Base-by-base conservation (phyloP, 306 rosid genomes). In the Quercus wislizeni region DNA sequence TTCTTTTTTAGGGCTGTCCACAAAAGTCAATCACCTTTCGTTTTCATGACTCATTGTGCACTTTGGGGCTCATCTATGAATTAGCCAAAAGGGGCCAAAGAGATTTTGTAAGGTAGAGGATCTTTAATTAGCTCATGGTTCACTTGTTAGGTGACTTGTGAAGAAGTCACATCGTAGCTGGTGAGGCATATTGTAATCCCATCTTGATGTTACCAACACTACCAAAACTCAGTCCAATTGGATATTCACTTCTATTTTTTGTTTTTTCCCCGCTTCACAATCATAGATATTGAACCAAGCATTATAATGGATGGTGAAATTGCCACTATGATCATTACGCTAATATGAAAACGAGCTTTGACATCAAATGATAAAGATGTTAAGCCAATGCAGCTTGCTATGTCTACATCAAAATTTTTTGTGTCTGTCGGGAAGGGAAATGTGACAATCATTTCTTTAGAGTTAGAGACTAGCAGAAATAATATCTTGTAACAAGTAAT, bases 121-220 rank as follows among this genome's bases (percentile, higher is more conserved):
- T n/a, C 21, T 55, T 49, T 28, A 12, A 19, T 17, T 41, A 61
- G 17, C 54, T 3, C 1, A 43, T 11, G 28, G 2, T 3, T 61
- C 54, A 64, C 28, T 49, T 20, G n/a, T n/a, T 41, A 41, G n/a
- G 30, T 74, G 61, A 35, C 72, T 69, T 35, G 56, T 76, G 71
- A 71, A 21, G 21, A 71, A 75, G 46, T 78, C 82, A 73, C 73
- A 68, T 77, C 69, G 15, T 18, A 21, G 61, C 43, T 75, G 82
- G 55, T 79, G 86, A 74, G 82, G 74, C 80, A 74, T 65, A 62
- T 1, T 77, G 77, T 80, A 81, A 49, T 76, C 81, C 21, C 27
- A 49, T 33, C 25, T 67, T 67, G 72, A 19, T 21, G 25, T 67
- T n/a, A 33, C n/a, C n/a, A 30, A 30, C 46, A 67, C n/a, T 67